Percentiles rank a stretch among this genome's conserved stretches.
phyloP scores from a whole-genome alignment of 495 filamentous ascomycete genomes.

The Lineolata rhizophorae region DNA sequence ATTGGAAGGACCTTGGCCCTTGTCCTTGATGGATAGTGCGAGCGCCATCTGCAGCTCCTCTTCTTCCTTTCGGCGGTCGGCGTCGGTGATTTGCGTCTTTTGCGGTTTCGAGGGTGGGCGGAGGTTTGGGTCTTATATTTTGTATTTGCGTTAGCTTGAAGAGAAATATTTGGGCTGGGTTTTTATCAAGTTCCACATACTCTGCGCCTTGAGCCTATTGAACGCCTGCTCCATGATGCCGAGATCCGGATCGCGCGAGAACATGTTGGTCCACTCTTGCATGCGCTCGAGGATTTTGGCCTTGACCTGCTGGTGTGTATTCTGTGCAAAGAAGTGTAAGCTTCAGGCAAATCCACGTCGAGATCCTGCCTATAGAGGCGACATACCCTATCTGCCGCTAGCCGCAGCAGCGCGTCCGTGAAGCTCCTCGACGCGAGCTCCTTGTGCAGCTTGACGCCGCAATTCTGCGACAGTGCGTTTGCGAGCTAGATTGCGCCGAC shows the following conservation, averaged over 20 bases:
- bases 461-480: constrained; percentile 90
- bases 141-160: neutral
- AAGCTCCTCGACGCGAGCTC: constrained; percentile 89
- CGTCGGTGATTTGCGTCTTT: constrained; percentile 72
- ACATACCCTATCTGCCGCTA: constrained; percentile 62
- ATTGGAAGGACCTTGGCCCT: constrained; percentile 14
- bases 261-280: constrained; percentile 92
- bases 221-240: constrained; percentile 97
- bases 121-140: constrained; percentile 63
- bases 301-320: constrained; percentile 92
- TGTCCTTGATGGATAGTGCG: constrained; percentile 77
- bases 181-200: constrained; percentile 22
- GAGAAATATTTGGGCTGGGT: no score
- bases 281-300: constrained; percentile 91
- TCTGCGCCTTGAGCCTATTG: constrained; percentile 61
- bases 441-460: constrained; percentile 73
- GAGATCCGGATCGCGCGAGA: constrained; percentile 69
- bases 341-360: no score
- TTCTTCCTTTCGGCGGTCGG: constrained; percentile 87
- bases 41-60: constrained; percentile 95
- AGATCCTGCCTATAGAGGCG: neutral
- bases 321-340: constrained; percentile 26
- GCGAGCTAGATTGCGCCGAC: no score
- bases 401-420: constrained; percentile 76
- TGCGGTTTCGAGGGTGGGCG: constrained; percentile 81